Percentiles rank a stretch among this genome's conserved stretches.
phyloP scores from a whole-genome alignment of 352 stramenopile genomes.

The Globisporangium paroecandrum region DNA sequence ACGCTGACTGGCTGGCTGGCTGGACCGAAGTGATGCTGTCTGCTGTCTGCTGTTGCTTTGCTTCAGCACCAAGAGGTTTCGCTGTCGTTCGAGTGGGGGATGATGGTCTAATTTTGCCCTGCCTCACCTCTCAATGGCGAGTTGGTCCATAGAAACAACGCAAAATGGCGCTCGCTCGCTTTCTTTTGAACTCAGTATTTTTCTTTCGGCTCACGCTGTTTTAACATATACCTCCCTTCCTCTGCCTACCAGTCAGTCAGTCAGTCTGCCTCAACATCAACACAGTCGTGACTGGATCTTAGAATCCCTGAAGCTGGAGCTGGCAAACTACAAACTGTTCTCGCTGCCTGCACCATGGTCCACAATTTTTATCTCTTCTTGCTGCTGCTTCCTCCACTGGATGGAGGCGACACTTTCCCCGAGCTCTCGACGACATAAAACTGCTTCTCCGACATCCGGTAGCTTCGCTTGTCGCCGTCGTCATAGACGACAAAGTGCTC shows the following conservation, averaged over 20 bases:
- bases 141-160: neutral
- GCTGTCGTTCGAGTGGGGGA: neutral
- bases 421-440: conserved; percentile 73
- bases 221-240: neutral
- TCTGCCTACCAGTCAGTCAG: neutral
- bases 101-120: neutral
- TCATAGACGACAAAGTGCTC: conserved; percentile 85
- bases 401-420: conserved; percentile 19
- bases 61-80: conserved; percentile 7
- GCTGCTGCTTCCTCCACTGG: conserved; percentile 12
- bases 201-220: neutral
- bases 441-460: conserved; percentile 87
- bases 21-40: neutral
- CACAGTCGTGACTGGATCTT: neutral
- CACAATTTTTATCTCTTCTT: conserved; percentile 10
- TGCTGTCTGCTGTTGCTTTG: neutral
- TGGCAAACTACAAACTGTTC: neutral
- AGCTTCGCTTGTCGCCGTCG: conserved; percentile 83
- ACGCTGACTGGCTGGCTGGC: neutral
- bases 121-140: neutral
- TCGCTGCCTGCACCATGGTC: neutral
- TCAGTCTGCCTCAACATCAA: neutral
- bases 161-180: neutral
- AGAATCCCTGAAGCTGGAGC: neutral
- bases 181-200: neutral